Conservation (phyloP, 1,284 basidiomycete species). For the Abortiporus biennis region DNA sequence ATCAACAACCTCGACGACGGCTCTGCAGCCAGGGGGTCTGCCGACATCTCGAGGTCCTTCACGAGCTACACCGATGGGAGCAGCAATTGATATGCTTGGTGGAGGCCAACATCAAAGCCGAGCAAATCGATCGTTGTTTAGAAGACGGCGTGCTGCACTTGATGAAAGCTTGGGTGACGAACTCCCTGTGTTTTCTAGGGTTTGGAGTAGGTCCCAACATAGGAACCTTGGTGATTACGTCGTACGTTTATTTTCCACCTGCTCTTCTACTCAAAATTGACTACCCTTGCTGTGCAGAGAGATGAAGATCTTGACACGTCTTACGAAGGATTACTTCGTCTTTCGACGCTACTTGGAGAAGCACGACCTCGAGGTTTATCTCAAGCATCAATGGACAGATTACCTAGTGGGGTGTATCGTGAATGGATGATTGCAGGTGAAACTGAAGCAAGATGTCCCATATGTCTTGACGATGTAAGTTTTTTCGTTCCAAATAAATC, state of each 20-base stretch:
- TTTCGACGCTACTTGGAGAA: conserved; percentile 56
- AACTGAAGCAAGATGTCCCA: conserved; percentile 68
- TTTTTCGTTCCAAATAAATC: not conserved
- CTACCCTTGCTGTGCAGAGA: conserved; percentile 33
- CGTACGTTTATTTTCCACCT: conserved; percentile 30
- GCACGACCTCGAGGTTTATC: conserved; percentile 56
- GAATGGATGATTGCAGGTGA: conserved; percentile 56
- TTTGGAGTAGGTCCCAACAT: conserved; percentile 10
- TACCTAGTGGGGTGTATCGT: conserved; percentile 55
- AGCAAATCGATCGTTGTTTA: too few species aligned
- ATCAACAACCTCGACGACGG: too few species aligned
- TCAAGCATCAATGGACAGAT: conserved; percentile 44
- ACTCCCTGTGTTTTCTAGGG: conserved; percentile 10
- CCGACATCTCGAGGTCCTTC: too few species aligned
- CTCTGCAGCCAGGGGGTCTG: too few species aligned
- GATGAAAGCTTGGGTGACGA: conserved; percentile 12
- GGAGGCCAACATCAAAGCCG: too few species aligned
- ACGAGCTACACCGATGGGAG: too few species aligned
- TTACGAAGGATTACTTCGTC: conserved; percentile 58
- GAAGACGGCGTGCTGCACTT: too few species aligned
- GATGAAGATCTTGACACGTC: conserved; percentile 69
- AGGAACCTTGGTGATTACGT: conserved; percentile 53
- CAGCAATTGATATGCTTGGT: too few species aligned
- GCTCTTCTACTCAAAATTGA: conserved; percentile 1
- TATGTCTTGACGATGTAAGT: conserved; percentile 74